Conservation (phyloP, 345 rosid species). For the Tarenaya hassleriana region DNA sequence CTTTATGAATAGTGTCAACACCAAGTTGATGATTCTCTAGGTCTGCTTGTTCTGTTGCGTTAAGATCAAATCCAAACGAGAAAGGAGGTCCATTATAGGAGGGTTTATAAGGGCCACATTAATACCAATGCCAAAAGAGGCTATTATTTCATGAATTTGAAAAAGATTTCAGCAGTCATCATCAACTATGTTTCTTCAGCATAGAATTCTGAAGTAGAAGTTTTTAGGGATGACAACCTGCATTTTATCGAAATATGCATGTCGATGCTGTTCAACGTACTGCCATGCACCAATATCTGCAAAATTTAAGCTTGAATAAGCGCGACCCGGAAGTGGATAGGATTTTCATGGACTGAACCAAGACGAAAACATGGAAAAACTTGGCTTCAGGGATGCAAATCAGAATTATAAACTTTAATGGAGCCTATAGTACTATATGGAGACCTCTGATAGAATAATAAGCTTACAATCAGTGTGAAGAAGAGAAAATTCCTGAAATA, state of each 20-base stretch:
- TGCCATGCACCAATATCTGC: conserved; percentile 93
- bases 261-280: conserved; percentile 66
- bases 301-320: conserved; percentile 14
- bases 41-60: no score
- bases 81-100: no score
- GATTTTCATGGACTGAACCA: background rate
- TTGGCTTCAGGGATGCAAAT: background rate
- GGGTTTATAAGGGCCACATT: no score
- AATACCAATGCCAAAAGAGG: background rate
- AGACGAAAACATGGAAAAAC: conserved; percentile 4
- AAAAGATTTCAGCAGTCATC: conserved; percentile 1
- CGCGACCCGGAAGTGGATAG: background rate
- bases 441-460: background rate
- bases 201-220: conserved; percentile 5
- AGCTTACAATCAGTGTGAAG: background rate
- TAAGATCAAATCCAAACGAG: no score
- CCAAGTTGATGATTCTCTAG: no score
- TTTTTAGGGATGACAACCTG: conserved; percentile 40
- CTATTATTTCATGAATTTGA: background rate
- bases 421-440: background rate
- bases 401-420: conserved; percentile 7
- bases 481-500: background rate
- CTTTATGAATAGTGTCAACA: no score
- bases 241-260: conserved; percentile 92
- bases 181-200: background rate